Conservation (phyloP, 352 stramenopile species). For the Globisporangium barbulae region DNA sequence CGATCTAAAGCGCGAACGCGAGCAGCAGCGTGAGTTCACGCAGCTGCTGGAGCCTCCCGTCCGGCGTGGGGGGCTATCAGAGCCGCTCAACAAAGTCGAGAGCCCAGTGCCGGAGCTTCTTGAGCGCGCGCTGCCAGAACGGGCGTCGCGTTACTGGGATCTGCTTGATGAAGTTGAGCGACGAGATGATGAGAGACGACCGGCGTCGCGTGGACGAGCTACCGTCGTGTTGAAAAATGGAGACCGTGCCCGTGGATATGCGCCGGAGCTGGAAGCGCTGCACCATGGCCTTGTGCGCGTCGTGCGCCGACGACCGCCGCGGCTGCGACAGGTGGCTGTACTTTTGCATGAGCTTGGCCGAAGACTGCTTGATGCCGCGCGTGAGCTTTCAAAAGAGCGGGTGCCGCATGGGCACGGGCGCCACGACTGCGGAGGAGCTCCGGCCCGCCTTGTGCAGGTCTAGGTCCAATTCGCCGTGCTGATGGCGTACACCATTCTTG, state of each 20-base stretch:
- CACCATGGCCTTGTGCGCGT: neutral
- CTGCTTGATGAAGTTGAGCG: neutral
- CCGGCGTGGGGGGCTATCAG: neutral
- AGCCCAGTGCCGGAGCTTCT: neutral
- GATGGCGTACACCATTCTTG: neutral
- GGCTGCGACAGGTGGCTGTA: neutral
- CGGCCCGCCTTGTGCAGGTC: neutral
- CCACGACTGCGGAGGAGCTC: neutral
- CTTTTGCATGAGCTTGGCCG: neutral
- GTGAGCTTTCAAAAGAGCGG: neutral
- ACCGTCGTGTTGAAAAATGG: neutral
- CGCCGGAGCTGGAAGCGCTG: slow-evolving; percentile 5
- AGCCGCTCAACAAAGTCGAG: neutral
- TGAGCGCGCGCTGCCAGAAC: neutral
- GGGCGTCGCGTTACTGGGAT: neutral
- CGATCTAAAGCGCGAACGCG: neutral
- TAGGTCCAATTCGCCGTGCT: neutral
- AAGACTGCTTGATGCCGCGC: neutral
- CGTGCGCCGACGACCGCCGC: neutral
- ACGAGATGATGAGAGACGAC: neutral
- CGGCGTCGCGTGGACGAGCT: neutral
- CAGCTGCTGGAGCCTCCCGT: slow-evolving; percentile 1
- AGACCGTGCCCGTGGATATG: neutral
- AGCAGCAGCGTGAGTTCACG: neutral
- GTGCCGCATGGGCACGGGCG: neutral